phyloP scores from a whole-genome alignment of 257 asterid species.

The Solanum arcanum region DNA sequence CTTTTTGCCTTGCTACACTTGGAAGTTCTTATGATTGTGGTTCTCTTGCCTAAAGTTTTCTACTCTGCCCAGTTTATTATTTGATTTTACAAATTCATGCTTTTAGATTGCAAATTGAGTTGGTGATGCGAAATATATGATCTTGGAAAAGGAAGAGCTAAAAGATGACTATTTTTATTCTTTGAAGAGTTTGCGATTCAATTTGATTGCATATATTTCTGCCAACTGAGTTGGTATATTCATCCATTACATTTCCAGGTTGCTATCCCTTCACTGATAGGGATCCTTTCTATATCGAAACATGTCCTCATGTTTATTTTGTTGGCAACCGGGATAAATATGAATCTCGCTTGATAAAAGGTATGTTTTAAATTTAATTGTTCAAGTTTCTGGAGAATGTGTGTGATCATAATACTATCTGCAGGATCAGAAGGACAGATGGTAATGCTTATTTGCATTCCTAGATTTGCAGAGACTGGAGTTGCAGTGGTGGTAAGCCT shows the following conservation, averaged over 20 bases:
- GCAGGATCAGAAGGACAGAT: slow-evolving; percentile 83
- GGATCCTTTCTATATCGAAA: slow-evolving; percentile 87
- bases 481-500: slow-evolving; percentile 76
- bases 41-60: not conserved
- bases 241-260: slow-evolving; percentile 30
- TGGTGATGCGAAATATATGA: not conserved
- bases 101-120: not conserved
- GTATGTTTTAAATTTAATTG: slow-evolving; percentile 19
- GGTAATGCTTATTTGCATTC: slow-evolving; percentile 74
- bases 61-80: not conserved
- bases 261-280: slow-evolving; percentile 94
- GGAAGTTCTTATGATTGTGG: not conserved
- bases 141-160: not conserved
- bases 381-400: not conserved
- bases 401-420: slow-evolving; percentile 2
- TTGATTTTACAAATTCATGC: not conserved
- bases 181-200: not conserved
- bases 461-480: slow-evolving; percentile 74
- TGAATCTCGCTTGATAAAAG: slow-evolving; percentile 50
- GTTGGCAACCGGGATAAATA: slow-evolving; percentile 79
- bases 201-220: not conserved
- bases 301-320: slow-evolving; percentile 93
- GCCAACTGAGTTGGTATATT: not conserved
- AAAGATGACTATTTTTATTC: not conserved
- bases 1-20: not conserved